These are phyloP conservation scores for Metschnikowia aberdeeniae DNA, from an alignment of 805 yeast species.

Conservation along the genomic window DNA sequence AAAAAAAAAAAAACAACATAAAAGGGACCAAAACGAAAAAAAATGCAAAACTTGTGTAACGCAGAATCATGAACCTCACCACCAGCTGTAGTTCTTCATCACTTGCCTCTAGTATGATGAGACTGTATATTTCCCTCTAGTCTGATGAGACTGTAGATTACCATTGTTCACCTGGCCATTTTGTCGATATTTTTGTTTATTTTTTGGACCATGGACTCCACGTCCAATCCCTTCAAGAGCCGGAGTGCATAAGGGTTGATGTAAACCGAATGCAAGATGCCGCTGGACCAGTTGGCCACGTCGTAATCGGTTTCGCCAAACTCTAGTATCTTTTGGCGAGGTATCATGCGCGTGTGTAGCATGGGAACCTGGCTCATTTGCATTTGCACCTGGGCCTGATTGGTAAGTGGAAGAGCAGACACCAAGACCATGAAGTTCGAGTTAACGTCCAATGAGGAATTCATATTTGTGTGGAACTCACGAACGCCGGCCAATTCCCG, in stretches of 20 bases:
- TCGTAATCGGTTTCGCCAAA: slow-evolving; percentile 23
- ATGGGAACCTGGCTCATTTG: slow-evolving; percentile 45
- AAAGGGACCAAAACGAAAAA: too few species aligned
- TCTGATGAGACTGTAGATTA: too few species aligned
- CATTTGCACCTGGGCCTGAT: slow-evolving; percentile 43
- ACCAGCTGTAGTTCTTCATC: too few species aligned
- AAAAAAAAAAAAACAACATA: too few species aligned
- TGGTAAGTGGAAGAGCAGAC: slow-evolving; percentile 44
- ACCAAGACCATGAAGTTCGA: slow-evolving; percentile 40
- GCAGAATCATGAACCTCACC: too few species aligned
- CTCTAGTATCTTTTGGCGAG: slow-evolving; percentile 20
- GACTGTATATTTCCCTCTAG: too few species aligned
- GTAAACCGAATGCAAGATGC: slow-evolving; percentile 31
- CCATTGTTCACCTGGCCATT: not conserved
- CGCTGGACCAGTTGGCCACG: slow-evolving; percentile 36
- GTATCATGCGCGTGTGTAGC: slow-evolving; percentile 38
- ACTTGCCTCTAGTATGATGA: too few species aligned
- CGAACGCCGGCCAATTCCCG: slow-evolving; percentile 55
- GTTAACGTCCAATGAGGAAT: slow-evolving; percentile 13
- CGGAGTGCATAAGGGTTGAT: slow-evolving; percentile 35
- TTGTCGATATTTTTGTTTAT: not conserved
- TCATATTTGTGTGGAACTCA: slow-evolving; percentile 28
- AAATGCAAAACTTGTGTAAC: too few species aligned
- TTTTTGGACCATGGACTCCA: slow-evolving; percentile 6
- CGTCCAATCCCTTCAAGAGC: slow-evolving; percentile 32